These are phyloP conservation scores for Cyberlindnera euphorbiae DNA, from an alignment of 805 yeast species.

Conservation along the genomic window DNA sequence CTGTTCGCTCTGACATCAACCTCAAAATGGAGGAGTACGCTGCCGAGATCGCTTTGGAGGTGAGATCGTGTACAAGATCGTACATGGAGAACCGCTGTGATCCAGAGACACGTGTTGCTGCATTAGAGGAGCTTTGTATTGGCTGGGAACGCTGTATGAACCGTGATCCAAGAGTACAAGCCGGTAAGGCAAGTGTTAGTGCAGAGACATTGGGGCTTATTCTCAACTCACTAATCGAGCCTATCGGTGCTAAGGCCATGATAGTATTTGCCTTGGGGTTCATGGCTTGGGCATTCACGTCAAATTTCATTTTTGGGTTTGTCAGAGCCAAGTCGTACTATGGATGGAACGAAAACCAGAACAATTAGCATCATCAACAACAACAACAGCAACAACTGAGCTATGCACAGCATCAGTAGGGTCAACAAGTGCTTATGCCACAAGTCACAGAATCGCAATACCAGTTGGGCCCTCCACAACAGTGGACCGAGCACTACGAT, in stretches of 20 bases:
- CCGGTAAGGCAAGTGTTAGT: conserved; percentile 51
- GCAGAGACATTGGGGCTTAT: conserved; percentile 61
- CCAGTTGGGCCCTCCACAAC: conserved; percentile 7
- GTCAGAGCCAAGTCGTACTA: conserved; percentile 47
- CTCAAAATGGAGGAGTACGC: conserved; percentile 45
- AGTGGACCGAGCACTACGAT: conserved; percentile 2
- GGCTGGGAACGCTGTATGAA: conserved; percentile 66
- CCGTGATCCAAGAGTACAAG: conserved; percentile 38
- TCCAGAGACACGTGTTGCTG: conserved; percentile 52
- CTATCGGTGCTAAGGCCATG: conserved; percentile 58
- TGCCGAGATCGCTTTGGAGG: conserved; percentile 42
- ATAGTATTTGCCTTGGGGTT: conserved; percentile 36
- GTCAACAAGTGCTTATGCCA: too few species aligned
- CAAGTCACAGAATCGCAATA: too few species aligned
- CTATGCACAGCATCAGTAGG: conserved; percentile 3
- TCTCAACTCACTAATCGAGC: conserved; percentile 60
- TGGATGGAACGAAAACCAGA: conserved; percentile 25
- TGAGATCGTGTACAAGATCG: conserved; percentile 46
- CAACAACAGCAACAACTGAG: conserved; percentile 6
- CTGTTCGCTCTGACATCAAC: conserved; percentile 52
- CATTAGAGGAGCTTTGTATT: conserved; percentile 49
- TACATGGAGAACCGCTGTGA: conserved; percentile 54
- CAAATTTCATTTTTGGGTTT: conserved; percentile 65
- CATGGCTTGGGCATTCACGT: conserved; percentile 46
- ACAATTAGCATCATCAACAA: conserved; percentile 4